These are phyloP conservation scores for Tolypocladium sp. DNA, from an alignment of 2,329 filamentous ascomycete species.

Conservation along the genomic window DNA sequence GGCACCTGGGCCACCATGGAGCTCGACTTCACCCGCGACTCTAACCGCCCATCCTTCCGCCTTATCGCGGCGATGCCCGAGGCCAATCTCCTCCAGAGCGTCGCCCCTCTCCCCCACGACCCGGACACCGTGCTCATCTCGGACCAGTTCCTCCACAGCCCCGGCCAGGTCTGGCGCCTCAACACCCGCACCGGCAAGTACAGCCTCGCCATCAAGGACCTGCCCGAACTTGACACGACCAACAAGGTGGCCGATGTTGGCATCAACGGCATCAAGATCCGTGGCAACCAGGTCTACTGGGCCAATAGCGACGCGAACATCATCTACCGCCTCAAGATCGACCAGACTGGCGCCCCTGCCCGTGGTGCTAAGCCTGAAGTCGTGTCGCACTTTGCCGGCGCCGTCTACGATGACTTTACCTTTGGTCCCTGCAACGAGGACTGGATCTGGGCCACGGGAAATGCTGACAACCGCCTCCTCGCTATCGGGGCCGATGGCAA, in stretches of 20 bases:
- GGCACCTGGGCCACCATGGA: neutral
- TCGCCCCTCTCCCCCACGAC: neutral
- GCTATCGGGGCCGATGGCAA: neutral
- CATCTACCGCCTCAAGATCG: neutral
- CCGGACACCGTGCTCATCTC: neutral
- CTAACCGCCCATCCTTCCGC: neutral
- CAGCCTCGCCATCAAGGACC: neutral
- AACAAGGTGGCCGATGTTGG: neutral
- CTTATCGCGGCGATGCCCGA: neutral
- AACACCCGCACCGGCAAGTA: neutral
- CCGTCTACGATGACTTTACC: neutral
- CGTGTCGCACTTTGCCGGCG: neutral
- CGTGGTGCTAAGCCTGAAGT: neutral
- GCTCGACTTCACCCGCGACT: neutral
- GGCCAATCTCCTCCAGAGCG: neutral
- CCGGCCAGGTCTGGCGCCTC: neutral
- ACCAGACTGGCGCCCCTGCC: neutral
- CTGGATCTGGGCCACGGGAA: neutral
- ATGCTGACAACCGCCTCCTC: neutral
- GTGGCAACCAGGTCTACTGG: neutral
- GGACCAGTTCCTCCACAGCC: neutral
- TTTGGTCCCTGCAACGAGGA: neutral
- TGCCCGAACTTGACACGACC: neutral
- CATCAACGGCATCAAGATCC: neutral
- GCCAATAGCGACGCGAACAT: neutral